Base-by-base conservation (phyloP, 495 filamentous ascomycete species). In the Ascodesmis nigricans region DNA sequence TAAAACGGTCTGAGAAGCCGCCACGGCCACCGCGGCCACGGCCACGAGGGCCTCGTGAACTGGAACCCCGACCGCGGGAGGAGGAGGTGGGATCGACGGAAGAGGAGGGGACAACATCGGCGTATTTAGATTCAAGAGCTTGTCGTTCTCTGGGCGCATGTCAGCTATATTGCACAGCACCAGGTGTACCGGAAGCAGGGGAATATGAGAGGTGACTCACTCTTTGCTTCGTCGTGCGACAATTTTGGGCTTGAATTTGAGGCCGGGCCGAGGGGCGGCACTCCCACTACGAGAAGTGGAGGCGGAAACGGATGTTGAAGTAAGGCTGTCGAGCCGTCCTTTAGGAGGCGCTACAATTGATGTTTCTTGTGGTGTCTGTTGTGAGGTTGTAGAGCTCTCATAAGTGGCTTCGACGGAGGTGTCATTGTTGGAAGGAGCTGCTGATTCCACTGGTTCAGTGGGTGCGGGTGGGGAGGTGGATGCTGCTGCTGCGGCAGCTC, bases 341-440 rank as follows among this genome's bases (percentile, higher is more conserved):
- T 35, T 28, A 11, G 48, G 48, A n/a, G 48, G 48, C 7, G 47
- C 39, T 29, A 52, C n/a, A n/a, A n/a, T n/a, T n/a, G n/a, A n/a
- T n/a, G n/a, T n/a, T n/a, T n/a, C n/a, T n/a, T n/a, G n/a, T n/a
- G n/a, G n/a, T n/a, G n/a, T n/a, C n/a, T n/a, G n/a, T n/a, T n/a
- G n/a, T n/a, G n/a, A n/a, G n/a, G n/a, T n/a, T n/a, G n/a, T n/a
- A n/a, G n/a, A n/a, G n/a, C n/a, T n/a, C n/a, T n/a, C n/a, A n/a
- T n/a, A n/a, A n/a, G n/a, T n/a, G n/a, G n/a, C n/a, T n/a, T n/a
- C n/a, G n/a, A n/a, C n/a, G n/a, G n/a, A n/a, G n/a, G n/a, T n/a
- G n/a, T n/a, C n/a, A n/a, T n/a, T n/a, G n/a, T n/a, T n/a, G n/a
- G n/a, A n/a, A n/a, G n/a, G n/a, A n/a, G n/a, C n/a, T n/a, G n/a